phyloP scores from a whole-genome alignment of 1,284 basidiomycete species.

The Ustilago crameri region DNA sequence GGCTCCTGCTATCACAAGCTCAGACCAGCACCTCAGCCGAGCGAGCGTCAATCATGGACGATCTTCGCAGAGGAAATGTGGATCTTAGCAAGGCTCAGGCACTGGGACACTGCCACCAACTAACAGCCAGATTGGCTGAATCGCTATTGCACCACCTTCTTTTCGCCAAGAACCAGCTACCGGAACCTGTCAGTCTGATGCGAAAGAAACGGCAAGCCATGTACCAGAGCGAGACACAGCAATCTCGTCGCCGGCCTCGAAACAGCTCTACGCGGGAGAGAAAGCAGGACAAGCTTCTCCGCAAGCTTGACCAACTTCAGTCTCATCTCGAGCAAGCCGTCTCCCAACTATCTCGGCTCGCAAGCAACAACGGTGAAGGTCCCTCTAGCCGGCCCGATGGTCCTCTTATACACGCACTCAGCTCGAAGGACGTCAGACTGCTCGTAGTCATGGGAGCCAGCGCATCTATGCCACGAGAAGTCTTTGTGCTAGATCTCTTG shows the following conservation, averaged over 20 bases:
- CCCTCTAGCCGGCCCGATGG: slow-evolving; percentile 13
- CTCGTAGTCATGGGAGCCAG: slow-evolving; percentile 40
- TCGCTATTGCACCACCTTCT: slow-evolving; percentile 47
- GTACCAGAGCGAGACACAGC: neutral
- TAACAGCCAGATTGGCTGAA: slow-evolving; percentile 32
- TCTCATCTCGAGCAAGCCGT: slow-evolving; percentile 19
- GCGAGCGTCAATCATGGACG: slow-evolving; percentile 15
- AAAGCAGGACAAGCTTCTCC: slow-evolving; percentile 23
- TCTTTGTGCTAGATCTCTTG: slow-evolving; percentile 33
- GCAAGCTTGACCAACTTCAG: slow-evolving; percentile 28
- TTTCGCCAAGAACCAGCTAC: slow-evolving; percentile 48
- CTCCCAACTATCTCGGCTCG: slow-evolving; percentile 6
- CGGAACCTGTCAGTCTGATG: slow-evolving; percentile 36
- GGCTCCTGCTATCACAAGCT: slow-evolving; percentile 12
- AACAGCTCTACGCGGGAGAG: slow-evolving; percentile 7
- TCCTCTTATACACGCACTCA: neutral
- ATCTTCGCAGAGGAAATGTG: slow-evolving; percentile 1
- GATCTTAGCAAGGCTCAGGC: slow-evolving; percentile 36
- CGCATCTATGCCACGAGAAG: slow-evolving; percentile 28
- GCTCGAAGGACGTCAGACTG: slow-evolving; percentile 17
- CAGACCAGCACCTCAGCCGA: neutral
- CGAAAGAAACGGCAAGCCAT: slow-evolving; percentile 9
- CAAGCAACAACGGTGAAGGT: slow-evolving; percentile 27
- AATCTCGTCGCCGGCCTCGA: neutral
- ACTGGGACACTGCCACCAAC: slow-evolving; percentile 38